Evolutionary conservation across 257 asterid species (phyloP), one percentile per base, ranked within the genome.

Genomic region (Linderniella brevidens): DNA sequence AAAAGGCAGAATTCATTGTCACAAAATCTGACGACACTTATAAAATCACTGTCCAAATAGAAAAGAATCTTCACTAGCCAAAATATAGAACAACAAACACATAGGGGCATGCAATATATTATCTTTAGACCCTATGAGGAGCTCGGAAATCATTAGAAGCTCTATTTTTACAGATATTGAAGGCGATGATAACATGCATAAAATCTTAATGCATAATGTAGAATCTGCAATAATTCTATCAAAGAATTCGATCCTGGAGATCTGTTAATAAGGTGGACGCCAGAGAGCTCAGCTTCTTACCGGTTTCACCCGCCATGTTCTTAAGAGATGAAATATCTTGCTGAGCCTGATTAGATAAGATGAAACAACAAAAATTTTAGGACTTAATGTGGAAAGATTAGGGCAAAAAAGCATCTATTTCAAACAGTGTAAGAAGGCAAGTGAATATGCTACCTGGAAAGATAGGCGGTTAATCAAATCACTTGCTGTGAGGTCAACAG

Each of bases 271-370:
- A 50, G 35, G 59, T 64, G 29, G 92, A 67, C 0, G 85, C 85
- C 41, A 79, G 41, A 37, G 79, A 79, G 66, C 65, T 58, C 19
- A 79, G 68, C 72, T 58, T 75, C 75, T 75, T 79, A 41, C 92
- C 79, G 0, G 92, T 79, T 69, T 79, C 92, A 46, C 85, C 85
- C 2, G 92, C 92, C 19, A 79, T 79, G 58, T 65, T 70, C 59
- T 79, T 79, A 17, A 75, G 56, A 37, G 85, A 67, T 13, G 82
- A 67, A 38, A 79, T 63, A 55, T 79, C 92, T 54, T 79, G 85
- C 42, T 75, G 79, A 44, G 92, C 85, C 92, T 79, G 69, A 54
- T 20, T 32, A 17, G 20, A 15, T 15, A 25, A 25, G 9, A 46
- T n/a, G n/a, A 46, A 46, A 7, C 1, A 6, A 13, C 25, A 46